These are phyloP conservation scores for Chaetoceros muelleri DNA, from an alignment of 108 stramenopile genomes.

Conservation along the genomic window DNA sequence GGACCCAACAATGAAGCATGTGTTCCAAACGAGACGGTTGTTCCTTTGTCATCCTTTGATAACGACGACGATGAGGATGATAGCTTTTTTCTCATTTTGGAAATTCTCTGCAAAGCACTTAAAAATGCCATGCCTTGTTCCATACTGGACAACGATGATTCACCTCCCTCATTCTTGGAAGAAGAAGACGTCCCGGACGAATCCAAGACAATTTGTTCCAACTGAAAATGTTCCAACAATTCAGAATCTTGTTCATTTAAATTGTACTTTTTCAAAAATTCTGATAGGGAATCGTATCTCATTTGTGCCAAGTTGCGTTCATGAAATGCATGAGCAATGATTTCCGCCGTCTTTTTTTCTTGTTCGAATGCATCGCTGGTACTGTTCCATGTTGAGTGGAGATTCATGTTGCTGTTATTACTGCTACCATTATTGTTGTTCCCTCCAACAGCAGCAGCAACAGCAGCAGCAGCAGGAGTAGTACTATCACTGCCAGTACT, in stretches of 20 bases:
- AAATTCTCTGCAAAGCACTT: slow-evolving; percentile 58
- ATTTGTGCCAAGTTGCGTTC: slow-evolving; percentile 30
- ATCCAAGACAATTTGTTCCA: slow-evolving; percentile 39
- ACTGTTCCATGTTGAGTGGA: neutral
- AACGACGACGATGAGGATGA: slow-evolving; percentile 5
- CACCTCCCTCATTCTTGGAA: slow-evolving; percentile 10
- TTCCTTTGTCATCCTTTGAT: neutral
- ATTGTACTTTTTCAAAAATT: slow-evolving; percentile 79
- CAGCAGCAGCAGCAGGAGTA: neutral
- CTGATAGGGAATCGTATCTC: slow-evolving; percentile 45
- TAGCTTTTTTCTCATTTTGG: slow-evolving; percentile 51
- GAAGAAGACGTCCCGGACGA: too few species aligned
- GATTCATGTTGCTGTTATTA: neutral
- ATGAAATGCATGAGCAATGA: slow-evolving; percentile 35
- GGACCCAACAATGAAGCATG: slow-evolving; percentile 33
- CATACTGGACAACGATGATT: slow-evolving; percentile 19
- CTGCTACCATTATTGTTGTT: neutral
- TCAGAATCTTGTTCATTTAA: slow-evolving; percentile 60
- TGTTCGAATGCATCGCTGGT: slow-evolving; percentile 35
- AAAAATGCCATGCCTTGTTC: slow-evolving; percentile 59
- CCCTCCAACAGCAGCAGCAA: neutral
- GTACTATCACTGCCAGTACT: neutral
- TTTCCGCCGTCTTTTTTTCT: slow-evolving; percentile 41
- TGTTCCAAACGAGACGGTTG: neutral
- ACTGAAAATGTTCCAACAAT: slow-evolving; percentile 62